These are phyloP conservation scores for Podospora fimiseda DNA, from an alignment of 495 filamentous ascomycete species.

Conservation along the genomic window DNA sequence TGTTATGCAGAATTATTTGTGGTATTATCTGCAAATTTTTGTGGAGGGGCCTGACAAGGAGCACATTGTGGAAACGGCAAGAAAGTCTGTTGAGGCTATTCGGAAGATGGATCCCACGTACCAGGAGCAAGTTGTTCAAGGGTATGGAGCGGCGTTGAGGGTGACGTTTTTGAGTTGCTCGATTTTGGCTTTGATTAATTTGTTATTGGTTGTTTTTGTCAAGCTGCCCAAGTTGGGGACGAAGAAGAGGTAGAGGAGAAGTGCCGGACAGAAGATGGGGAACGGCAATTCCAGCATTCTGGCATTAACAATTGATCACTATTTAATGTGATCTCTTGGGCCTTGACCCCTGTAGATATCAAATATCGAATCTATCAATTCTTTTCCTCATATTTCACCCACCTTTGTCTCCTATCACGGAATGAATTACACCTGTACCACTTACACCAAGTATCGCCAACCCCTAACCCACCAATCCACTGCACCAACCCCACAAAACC, in stretches of 20 bases:
- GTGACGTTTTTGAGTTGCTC: constrained; percentile 48
- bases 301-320: background rate
- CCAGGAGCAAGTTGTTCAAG: constrained; percentile 47
- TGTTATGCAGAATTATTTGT: constrained; percentile 66
- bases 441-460: too few species aligned
- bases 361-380: too few species aligned
- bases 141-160: constrained; percentile 54
- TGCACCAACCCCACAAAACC: too few species aligned
- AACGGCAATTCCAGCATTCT: background rate
- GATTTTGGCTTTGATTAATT: constrained; percentile 43
- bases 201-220: constrained; percentile 45
- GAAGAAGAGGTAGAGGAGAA: constrained; percentile 27
- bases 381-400: too few species aligned
- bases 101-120: constrained; percentile 26
- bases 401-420: too few species aligned
- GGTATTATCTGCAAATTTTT: constrained; percentile 49
- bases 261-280: too few species aligned
- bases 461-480: too few species aligned
- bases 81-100: constrained; percentile 40
- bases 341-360: too few species aligned
- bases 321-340: too few species aligned
- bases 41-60: constrained; percentile 47
- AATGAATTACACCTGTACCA: too few species aligned
- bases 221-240: constrained; percentile 49
- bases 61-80: constrained; percentile 29